Evolutionary conservation across 2,329 filamentous ascomycete genomes (phyloP).

Genomic region (Didymella segeticola): DNA sequence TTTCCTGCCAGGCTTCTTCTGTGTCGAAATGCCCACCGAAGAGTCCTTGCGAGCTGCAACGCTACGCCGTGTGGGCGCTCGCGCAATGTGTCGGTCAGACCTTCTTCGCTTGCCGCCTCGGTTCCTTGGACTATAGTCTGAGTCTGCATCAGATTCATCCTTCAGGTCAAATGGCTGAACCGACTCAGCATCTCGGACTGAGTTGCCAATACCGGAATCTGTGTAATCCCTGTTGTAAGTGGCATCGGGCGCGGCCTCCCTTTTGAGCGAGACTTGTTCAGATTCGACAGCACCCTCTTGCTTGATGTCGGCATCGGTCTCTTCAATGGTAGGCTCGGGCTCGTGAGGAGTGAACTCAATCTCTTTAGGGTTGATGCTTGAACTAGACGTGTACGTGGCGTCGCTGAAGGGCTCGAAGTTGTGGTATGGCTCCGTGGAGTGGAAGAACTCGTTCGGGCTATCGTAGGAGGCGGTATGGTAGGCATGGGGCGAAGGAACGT

Average conservation of each 20-base stretch:
- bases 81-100: conserved; percentile 35
- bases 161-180: conserved; percentile 41
- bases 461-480: conserved; percentile 26
- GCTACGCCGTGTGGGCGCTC: conserved; percentile 26
- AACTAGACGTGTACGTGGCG: conserved; percentile 19
- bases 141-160: conserved; percentile 43
- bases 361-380: conserved; percentile 39
- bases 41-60: conserved; percentile 32
- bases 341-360: conserved; percentile 43
- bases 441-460: conserved; percentile 28
- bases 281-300: conserved; percentile 23
- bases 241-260: conserved; percentile 18
- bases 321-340: conserved; percentile 32
- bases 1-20: conserved; percentile 28
- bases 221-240: conserved; percentile 27
- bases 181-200: conserved; percentile 45
- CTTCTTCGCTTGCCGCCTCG: conserved; percentile 32
- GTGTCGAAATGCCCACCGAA: conserved; percentile 11
- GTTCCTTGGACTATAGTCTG: conserved; percentile 43
- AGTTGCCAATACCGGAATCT: conserved; percentile 38
- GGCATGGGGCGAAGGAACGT: conserved; percentile 35
- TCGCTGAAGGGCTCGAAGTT: conserved; percentile 24
- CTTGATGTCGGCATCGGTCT: conserved; percentile 35
- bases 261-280: conserved; percentile 23
- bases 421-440: conserved; percentile 27